Conservation (phyloP, 2,329 filamentous ascomycete species). For the Penicillium palitans region DNA sequence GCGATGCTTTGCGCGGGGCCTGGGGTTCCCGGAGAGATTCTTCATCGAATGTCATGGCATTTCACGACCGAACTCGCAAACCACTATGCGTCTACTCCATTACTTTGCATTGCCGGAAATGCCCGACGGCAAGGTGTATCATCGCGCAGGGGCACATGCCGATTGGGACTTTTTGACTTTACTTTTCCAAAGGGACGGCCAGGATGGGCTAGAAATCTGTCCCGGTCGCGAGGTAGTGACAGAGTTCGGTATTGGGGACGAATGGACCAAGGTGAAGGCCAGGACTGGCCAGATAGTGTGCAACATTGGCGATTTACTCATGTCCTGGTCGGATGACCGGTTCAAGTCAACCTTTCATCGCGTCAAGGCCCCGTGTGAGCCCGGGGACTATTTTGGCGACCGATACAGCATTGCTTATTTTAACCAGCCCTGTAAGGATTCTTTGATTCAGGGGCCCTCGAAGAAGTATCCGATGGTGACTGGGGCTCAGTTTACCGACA, state of each 20-base stretch:
- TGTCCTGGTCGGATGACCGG: slow-evolving; percentile 67
- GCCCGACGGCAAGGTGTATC: slow-evolving; percentile 47
- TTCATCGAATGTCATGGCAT: slow-evolving; percentile 58
- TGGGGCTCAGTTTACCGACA: slow-evolving; percentile 60
- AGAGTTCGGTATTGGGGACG: slow-evolving; percentile 59
- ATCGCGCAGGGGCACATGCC: slow-evolving; percentile 63
- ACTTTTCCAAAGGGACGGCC: slow-evolving; percentile 61
- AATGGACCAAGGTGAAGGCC: slow-evolving; percentile 64
- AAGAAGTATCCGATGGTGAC: slow-evolving; percentile 64
- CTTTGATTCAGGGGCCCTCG: slow-evolving; percentile 59
- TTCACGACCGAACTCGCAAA: slow-evolving; percentile 52
- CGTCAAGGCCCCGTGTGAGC: slow-evolving; percentile 61
- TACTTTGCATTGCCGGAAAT: slow-evolving; percentile 53
- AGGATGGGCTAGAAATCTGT: slow-evolving; percentile 65
- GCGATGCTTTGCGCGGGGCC: slow-evolving; percentile 58
- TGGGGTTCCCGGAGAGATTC: slow-evolving; percentile 58
- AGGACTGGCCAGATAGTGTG: slow-evolving; percentile 58
- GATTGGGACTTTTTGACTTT: slow-evolving; percentile 66
- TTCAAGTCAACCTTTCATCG: slow-evolving; percentile 68
- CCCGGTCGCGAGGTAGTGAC: slow-evolving; percentile 63
- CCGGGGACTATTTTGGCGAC: slow-evolving; percentile 57
- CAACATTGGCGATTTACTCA: slow-evolving; percentile 66
- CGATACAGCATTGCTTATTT: slow-evolving; percentile 67
- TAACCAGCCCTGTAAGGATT: slow-evolving; percentile 62
- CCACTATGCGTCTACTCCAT: slow-evolving; percentile 57